A percentile compares a stretch with the other conserved stretches of the same genome.
phyloP scores from a whole-genome alignment of 306 rosid genomes.

The Malus orientalis region DNA sequence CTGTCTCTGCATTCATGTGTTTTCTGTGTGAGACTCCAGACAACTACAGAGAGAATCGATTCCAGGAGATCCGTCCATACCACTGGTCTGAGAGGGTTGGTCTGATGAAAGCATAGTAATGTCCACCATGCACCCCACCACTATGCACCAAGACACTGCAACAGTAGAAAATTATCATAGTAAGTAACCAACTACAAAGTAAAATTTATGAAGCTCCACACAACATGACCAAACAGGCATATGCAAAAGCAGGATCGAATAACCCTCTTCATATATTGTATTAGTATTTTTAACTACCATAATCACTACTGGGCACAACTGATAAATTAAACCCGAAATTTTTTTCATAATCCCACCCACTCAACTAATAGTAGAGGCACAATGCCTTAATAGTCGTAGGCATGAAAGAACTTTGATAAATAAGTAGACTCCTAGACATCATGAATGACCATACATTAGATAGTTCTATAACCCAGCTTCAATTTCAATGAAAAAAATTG shows the following conservation, averaged over 20 bases:
- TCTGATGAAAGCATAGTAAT: slow-evolving; percentile 85
- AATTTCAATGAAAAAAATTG: background rate
- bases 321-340: background rate
- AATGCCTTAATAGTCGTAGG: background rate
- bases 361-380: background rate
- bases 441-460: background rate
- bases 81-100: slow-evolving; percentile 89
- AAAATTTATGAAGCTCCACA: background rate
- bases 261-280: background rate
- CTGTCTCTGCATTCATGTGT: background rate
- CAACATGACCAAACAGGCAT: background rate
- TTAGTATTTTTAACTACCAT: background rate
- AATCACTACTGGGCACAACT: background rate
- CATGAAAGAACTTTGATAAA: background rate
- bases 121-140: slow-evolving; percentile 97
- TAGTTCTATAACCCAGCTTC: background rate
- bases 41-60: background rate
- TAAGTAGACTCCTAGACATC: background rate
- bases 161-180: slow-evolving; percentile 11
- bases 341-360: background rate
- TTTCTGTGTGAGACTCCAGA: background rate
- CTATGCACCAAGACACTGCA: slow-evolving; percentile 93
- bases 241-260: background rate
- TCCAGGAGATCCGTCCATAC: slow-evolving; percentile 34
- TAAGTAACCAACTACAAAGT: background rate